Conservation (phyloP, 768 basidiomycete genomes). For the Trametes gibbosa region DNA sequence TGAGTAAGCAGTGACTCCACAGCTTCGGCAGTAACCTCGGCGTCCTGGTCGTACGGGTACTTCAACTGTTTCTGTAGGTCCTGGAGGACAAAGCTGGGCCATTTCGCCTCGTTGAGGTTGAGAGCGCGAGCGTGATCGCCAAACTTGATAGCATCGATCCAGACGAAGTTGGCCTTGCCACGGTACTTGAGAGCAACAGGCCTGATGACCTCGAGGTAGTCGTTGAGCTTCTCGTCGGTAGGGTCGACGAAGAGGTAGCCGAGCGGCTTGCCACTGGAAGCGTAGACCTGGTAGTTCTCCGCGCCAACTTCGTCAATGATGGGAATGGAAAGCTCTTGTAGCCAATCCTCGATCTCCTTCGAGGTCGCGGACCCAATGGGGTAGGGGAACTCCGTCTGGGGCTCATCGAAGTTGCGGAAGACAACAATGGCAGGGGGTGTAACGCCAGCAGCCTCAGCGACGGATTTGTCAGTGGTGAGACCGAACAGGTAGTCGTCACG, state of each 20-base stretch:
- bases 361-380: conserved; percentile 51
- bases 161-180: conserved; percentile 93
- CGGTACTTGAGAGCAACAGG: conserved; percentile 81
- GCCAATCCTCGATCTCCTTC: conserved; percentile 71
- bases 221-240: conserved; percentile 57
- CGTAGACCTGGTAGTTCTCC: conserved; percentile 90
- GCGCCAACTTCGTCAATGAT: conserved; percentile 89
- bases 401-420: conserved; percentile 92
- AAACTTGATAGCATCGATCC: conserved; percentile 95
- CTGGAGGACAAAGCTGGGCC: conserved; percentile 95
- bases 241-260: conserved; percentile 96
- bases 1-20: conserved; percentile 59
- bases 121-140: conserved; percentile 94
- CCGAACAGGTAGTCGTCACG: conserved; percentile 96
- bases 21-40: conserved; percentile 54
- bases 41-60: conserved; percentile 77
- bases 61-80: conserved; percentile 81
- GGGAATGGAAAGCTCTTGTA: conserved; percentile 82
- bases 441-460: conserved; percentile 68
- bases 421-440: conserved; percentile 83
- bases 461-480: conserved; percentile 67
- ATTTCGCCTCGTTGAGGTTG: conserved; percentile 80
- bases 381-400: conserved; percentile 63
- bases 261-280: conserved; percentile 77
- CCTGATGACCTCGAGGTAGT: conserved; percentile 62